Base-by-base conservation (phyloP, 169 alveolate species). In the Plasmodium gaboni region DNA sequence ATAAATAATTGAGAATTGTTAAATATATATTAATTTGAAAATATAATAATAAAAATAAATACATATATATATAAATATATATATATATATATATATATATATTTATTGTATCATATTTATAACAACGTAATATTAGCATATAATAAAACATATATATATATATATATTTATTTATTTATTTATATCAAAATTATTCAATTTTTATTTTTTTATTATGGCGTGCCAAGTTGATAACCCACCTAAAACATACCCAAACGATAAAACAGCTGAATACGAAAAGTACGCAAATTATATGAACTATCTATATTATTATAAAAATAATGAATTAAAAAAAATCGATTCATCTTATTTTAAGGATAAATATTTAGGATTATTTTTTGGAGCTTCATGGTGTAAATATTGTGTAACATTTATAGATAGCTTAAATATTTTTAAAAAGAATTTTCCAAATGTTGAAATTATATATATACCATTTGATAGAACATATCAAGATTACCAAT, bases 331-430 rank as follows among this genome's bases (percentile, higher is more conserved):
- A 68, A 80, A 80, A 80, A 68, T 80, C 13, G 60, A 50, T 24
- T 69, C 90, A 1, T 80, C 90, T 7, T 50, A 80, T 12, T 80
- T 80, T 53, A 28, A 68, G 5, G 71, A 68, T 80, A 80, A 80
- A 55, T 80, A 80, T 80, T 48, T 80, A 28, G 90, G 90, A 5
- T 48, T 80, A 50, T 80, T 80, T 38, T 80, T 80, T 68, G 90
- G 90, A n/a, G 90, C 90, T 7, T 80, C 90, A 13, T 80, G 90
- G 90, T 80, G 90, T 48, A 80, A 71, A 19, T 80, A 80, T 15
- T 80, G 90, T 55, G 71, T 68, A 80, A 68, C 83, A 2, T 80
- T 80, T 68, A 57, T 80, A 24, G 73, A 80, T 17, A 80, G 59
- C 22, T 32, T 80, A 17, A 80, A 80, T 13, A 28, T 15, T 15